phyloP scores from a whole-genome alignment of 371 early-diverging fungal species.

The Umbelopsis sp. region DNA sequence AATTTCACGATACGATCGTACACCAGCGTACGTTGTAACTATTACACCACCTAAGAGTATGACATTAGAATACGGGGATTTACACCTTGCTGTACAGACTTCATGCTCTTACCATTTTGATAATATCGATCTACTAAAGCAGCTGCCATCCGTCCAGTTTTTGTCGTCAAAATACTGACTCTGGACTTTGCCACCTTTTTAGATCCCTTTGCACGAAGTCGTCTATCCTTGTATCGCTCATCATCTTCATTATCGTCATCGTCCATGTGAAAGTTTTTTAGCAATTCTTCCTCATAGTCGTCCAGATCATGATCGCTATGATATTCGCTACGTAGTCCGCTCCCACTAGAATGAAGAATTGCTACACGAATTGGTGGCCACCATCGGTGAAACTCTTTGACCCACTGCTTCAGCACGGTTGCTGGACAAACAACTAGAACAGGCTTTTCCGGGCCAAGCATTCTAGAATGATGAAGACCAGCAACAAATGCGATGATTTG shows the following conservation, averaged over 20 bases:
- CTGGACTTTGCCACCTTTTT: conserved; percentile 32
- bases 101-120: conserved; percentile 31
- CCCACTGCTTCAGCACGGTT: conserved; percentile 97
- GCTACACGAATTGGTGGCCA: conserved; percentile 93
- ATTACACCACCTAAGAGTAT: conserved; percentile 75
- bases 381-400: conserved; percentile 94
- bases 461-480: conserved; percentile 63
- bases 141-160: conserved; percentile 40
- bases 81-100: conserved; percentile 24
- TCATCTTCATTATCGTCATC: conserved; percentile 49
- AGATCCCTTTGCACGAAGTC: conserved; percentile 30
- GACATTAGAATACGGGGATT: conserved; percentile 12
- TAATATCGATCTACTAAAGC: conserved; percentile 39
- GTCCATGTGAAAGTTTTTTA: conserved; percentile 14
- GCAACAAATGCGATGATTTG: conserved; percentile 89
- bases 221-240: conserved; percentile 36
- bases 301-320: conserved; percentile 28
- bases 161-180: conserved; percentile 36
- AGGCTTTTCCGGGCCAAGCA: conserved; percentile 56
- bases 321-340: conserved; percentile 55
- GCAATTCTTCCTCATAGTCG: conserved; percentile 35
- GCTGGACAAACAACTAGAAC: conserved; percentile 93
- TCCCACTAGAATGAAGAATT: conserved; percentile 86
- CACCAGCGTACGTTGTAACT: conserved; percentile 86
- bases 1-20: conserved; percentile 69